Percentiles rank a stretch among this genome's conserved stretches.
phyloP scores from a whole-genome alignment of 352 stramenopile species.

The Phytophthora kernoviae region DNA sequence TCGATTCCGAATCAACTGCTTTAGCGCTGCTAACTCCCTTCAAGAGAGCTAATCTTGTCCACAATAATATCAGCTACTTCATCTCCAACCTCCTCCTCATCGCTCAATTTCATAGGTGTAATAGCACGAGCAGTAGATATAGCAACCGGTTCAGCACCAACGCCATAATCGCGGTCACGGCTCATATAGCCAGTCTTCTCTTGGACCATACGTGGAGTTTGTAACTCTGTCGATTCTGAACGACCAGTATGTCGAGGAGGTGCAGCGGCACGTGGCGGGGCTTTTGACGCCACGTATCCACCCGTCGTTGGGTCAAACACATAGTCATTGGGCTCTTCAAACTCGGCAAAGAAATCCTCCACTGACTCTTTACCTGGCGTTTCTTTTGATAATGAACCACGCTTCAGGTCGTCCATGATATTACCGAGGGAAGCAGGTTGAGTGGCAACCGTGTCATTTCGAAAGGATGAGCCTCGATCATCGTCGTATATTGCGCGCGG shows the following conservation, averaged over 20 bases:
- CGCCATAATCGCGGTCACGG: conserved; percentile 8
- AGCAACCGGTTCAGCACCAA: neutral
- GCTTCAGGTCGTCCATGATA: conserved; percentile 76
- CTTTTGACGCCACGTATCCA: conserved; percentile 52
- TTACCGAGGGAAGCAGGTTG: conserved; percentile 20
- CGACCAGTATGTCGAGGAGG: conserved; percentile 7
- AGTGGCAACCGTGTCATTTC: conserved; percentile 6
- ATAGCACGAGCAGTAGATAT: conserved; percentile 1
- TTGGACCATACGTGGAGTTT: neutral
- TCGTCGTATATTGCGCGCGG: conserved; percentile 12
- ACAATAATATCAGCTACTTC: conserved; percentile 76
- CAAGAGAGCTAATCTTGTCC: conserved; percentile 79
- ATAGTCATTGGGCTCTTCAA: conserved; percentile 80
- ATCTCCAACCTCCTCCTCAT: conserved; percentile 30
- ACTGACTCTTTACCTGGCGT: conserved; percentile 34
- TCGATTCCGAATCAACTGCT: conserved; percentile 66
- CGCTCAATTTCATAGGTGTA: neutral
- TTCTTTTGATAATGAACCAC: conserved; percentile 16
- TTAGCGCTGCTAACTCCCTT: conserved; percentile 69
- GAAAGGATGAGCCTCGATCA: conserved; percentile 7
- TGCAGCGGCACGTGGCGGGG: conserved; percentile 7
- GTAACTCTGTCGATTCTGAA: conserved; percentile 13
- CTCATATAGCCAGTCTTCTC: neutral
- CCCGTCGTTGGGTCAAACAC: conserved; percentile 66
- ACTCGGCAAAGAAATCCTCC: conserved; percentile 81